Evolutionary conservation across 192 early-diverging fungal species (phyloP), one percentile per base, ranked within the genome.

Genomic region (Ambispora gerdemannii): DNA sequence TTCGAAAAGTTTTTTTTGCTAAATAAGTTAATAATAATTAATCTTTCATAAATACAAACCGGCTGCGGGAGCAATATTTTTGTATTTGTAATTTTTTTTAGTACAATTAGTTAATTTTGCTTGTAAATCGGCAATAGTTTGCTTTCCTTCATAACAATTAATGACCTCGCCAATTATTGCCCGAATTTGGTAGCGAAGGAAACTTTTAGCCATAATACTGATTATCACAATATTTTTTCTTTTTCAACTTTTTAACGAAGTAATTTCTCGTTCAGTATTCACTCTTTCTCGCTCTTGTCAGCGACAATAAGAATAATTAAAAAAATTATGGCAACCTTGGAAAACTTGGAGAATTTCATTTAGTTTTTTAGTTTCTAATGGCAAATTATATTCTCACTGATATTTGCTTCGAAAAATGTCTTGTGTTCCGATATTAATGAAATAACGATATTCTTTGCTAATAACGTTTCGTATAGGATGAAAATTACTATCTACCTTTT

Each of bases 101-200:
- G 4, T 25, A 55, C 7, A 55, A 20, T 55, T 55, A 55, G n/a
- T 20, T 55, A 55, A 55, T 25, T 55, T 55, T 17, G 53, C 53
- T 55, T 55, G 53, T 55, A 55, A 25, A 55, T 55, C 53, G 7
- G 10, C 24, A 55, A 55, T 20, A 4, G 17, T 55, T 25, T 55
- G 53, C n/a, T 55, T 55, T 55, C 53, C 53, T 22, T 55, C 53
- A 55, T 55, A 55, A 55, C 53, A 55, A 55, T 55, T 55, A 55
- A 55, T 55, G 7, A 55, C 53, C 24, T 55, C 53, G 24, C 53
- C 25, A 55, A 55, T 55, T 55, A 55, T 55, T 22, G 53, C 53
- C 24, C 53, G 10, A 55, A 55, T 55, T 55, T 55, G 53, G 53
- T 55, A 55, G 53, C 53, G 53, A 10, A 55, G 24, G 24, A 55